phyloP scores from a whole-genome alignment of 1,284 basidiomycete genomes.

The Cutaneotrichosporon curvatum region DNA sequence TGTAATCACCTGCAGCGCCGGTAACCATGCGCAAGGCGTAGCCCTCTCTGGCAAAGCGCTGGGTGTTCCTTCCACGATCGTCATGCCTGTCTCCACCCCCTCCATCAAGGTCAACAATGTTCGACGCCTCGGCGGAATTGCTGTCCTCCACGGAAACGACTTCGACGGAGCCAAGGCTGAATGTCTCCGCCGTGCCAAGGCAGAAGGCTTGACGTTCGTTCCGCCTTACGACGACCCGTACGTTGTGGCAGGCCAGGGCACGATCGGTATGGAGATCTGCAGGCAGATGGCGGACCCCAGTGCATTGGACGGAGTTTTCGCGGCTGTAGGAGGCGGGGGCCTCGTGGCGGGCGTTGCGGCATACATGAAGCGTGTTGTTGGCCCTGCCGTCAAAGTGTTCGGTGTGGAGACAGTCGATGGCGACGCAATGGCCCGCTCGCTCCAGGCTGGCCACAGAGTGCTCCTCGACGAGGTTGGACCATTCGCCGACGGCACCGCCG shows the following conservation, averaged over 20 bases:
- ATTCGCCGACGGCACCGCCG: conserved; percentile 98
- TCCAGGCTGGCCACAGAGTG: conserved; percentile 70
- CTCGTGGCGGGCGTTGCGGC: conserved; percentile 80
- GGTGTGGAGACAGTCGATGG: conserved; percentile 96
- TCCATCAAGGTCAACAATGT: conserved; percentile 96
- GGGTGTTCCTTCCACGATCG: conserved; percentile 89
- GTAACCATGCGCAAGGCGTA: conserved; percentile 98
- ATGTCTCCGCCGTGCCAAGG: conserved; percentile 72
- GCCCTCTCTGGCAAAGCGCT: conserved; percentile 84
- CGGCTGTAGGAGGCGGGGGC: conserved; percentile 87
- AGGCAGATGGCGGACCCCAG: conserved; percentile 73
- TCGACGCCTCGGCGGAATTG: conserved; percentile 83
- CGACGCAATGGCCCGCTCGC: conserved; percentile 81
- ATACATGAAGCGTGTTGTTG: conserved; percentile 90
- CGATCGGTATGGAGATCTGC: conserved; percentile 87
- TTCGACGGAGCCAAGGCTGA: conserved; percentile 97
- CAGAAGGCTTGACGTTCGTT: conserved; percentile 78
- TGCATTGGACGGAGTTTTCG: conserved; percentile 78
- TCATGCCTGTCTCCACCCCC: conserved; percentile 95
- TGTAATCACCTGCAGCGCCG: conserved; percentile 94
- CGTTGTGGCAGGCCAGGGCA: conserved; percentile 96
- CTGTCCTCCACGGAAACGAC: conserved; percentile 83
- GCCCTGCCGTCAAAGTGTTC: conserved; percentile 70
- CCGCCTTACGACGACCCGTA: conserved; percentile 97
- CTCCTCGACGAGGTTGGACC: conserved; percentile 85